phyloP scores from a whole-genome alignment of 2,329 filamentous ascomycete genomes.

The Paecilomyces fulvus region DNA sequence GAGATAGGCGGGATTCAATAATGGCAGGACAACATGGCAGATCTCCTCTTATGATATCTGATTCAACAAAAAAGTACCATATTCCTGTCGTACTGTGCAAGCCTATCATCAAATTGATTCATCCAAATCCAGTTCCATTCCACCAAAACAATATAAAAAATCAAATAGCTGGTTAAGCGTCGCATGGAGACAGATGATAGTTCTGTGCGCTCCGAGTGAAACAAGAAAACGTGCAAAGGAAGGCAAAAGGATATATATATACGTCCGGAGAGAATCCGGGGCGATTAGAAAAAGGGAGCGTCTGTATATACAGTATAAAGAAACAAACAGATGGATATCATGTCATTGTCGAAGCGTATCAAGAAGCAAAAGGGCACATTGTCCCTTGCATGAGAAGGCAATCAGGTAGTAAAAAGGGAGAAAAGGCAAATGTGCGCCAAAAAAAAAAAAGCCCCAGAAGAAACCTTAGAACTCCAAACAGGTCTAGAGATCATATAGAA shows the following conservation, averaged over 20 bases:
- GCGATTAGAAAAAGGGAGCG: not conserved
- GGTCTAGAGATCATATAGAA: not conserved
- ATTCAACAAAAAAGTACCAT: no score
- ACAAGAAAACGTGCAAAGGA: not conserved
- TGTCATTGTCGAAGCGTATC: not conserved
- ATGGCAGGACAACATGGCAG: no score
- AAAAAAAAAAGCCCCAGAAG: not conserved
- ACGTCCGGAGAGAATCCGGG: not conserved
- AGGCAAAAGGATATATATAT: not conserved
- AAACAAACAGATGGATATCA: constrained; percentile 1
- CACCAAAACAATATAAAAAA: not conserved
- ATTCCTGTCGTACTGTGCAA: not conserved
- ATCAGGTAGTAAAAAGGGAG: no score
- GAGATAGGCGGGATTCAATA: no score
- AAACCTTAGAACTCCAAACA: not conserved
- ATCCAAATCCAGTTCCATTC: not conserved
- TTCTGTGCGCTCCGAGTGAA: not conserved
- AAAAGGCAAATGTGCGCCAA: not conserved
- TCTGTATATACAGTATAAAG: not conserved
- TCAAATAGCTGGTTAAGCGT: not conserved
- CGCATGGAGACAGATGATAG: not conserved
- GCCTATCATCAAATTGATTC: not conserved
- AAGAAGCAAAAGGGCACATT: not conserved
- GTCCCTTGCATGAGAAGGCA: not conserved
- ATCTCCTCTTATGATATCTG: no score